A percentile compares a stretch with the other conserved stretches of the same genome.
phyloP scores from a whole-genome alignment of 306 rosid genomes.

The Begonia peltatifolia region DNA sequence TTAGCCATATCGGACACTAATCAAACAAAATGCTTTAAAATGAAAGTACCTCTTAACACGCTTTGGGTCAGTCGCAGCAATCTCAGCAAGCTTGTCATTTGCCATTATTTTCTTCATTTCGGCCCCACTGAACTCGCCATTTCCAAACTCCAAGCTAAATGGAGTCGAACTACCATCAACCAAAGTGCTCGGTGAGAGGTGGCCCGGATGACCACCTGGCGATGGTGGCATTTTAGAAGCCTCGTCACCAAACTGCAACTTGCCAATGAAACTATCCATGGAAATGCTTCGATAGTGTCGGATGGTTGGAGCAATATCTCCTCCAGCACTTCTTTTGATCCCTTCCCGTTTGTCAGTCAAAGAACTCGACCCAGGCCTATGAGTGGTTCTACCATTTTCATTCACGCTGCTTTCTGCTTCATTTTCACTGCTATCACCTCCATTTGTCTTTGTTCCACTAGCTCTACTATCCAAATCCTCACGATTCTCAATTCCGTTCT shows the following conservation, averaged over 20 bases:
- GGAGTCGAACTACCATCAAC: slow-evolving; percentile 42
- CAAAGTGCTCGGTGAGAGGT: slow-evolving; percentile 39
- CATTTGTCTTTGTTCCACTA: slow-evolving; percentile 71
- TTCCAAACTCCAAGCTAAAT: slow-evolving; percentile 87
- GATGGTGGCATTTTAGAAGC: slow-evolving; percentile 57
- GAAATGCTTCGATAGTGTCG: slow-evolving; percentile 79
- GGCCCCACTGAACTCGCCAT: slow-evolving; percentile 89
- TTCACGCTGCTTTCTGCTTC: slow-evolving; percentile 84
- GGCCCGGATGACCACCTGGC: slow-evolving; percentile 37
- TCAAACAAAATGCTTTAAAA: slow-evolving; percentile 4
- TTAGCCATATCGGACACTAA: neutral
- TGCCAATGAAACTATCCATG: slow-evolving; percentile 88
- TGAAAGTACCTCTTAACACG: slow-evolving; percentile 70
- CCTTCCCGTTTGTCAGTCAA: slow-evolving; percentile 63
- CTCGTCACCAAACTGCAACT: slow-evolving; percentile 63
- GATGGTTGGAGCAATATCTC: slow-evolving; percentile 52
- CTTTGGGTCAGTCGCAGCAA: slow-evolving; percentile 83
- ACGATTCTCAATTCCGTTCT: slow-evolving; percentile 51
- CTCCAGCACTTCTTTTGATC: slow-evolving; percentile 56
- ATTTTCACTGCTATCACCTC: slow-evolving; percentile 84
- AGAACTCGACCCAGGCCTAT: slow-evolving; percentile 24
- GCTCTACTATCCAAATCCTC: slow-evolving; percentile 97
- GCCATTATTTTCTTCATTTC: slow-evolving; percentile 96
- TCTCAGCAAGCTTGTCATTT: slow-evolving; percentile 83
- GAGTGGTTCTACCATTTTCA: slow-evolving; percentile 44